Evolutionary conservation across 345 rosid genomes (phyloP).

Genomic region (Eucalyptus erythrocorys): DNA sequence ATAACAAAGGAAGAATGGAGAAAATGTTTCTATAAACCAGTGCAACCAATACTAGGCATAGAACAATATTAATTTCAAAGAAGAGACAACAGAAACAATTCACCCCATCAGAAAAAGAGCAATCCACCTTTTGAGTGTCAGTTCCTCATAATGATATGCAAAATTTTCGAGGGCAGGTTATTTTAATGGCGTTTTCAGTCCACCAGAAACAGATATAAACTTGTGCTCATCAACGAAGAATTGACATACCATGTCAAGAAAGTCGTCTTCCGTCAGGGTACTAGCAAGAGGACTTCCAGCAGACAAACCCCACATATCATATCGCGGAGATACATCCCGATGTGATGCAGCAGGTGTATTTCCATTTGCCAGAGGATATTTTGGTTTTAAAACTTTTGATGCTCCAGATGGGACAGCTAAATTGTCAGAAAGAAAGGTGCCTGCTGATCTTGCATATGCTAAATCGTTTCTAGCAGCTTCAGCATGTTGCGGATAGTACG

Average conservation of each 20-base stretch:
- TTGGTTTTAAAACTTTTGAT: conserved; percentile 22
- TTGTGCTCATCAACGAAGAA: neutral
- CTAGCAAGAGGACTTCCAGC: conserved; percentile 77
- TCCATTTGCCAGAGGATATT: conserved; percentile 5
- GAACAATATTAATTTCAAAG: neutral
- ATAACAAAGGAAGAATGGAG: neutral
- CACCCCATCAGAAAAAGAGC: neutral
- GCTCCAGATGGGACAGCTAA: conserved; percentile 17
- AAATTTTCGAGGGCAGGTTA: neutral
- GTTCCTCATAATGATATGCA: neutral
- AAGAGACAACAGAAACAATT: neutral
- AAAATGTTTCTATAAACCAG: neutral
- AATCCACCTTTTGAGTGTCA: neutral
- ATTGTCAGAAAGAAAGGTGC: conserved; percentile 14
- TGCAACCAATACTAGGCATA: neutral
- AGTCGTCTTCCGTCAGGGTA: conserved; percentile 77
- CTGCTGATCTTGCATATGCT: conserved; percentile 30
- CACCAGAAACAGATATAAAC: neutral
- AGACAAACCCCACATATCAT: conserved; percentile 66
- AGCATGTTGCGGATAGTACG: conserved; percentile 39
- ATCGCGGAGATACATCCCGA: conserved; percentile 27
- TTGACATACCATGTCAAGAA: conserved; percentile 74
- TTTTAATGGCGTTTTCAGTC: neutral
- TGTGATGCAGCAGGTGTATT: conserved; percentile 20
- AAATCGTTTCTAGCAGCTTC: conserved; percentile 41